Base-by-base conservation (phyloP, 1,139 yeast genomes). In the Hemisphaericaspora subhashii region DNA sequence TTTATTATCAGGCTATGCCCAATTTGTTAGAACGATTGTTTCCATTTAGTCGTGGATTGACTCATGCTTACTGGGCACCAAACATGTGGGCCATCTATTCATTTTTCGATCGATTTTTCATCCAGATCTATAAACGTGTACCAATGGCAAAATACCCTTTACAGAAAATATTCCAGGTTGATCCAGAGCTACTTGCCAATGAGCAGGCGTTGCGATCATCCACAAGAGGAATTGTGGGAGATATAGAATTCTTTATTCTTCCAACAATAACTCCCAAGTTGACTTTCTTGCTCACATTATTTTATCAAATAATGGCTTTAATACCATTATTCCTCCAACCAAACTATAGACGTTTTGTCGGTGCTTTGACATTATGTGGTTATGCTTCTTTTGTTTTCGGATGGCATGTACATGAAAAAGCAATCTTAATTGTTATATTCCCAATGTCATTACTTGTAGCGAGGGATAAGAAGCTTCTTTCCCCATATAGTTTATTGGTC, bases 41-140 rank as follows among this genome's bases (percentile, higher is more conserved):
- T 62, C 98, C 98, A 5, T 92, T 92, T 57, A 85, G 95, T 37
- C 75, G 98, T 55, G 98, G 98, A 1, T 72, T 94, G 29, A 92
- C 97, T 4, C 98, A 94, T 61, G 97, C 98, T 0, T 94, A 94
- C 64, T 92, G 98, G 98, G 98, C 98, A 1, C 98, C 98, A 4
- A 92, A 92, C 53, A 69, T 89, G 38, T 92, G 99, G 99, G 96
- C 98, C 0, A 53, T 92, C 10, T 92, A 92, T 60, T 86, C 97
- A 1, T 85, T 87, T 50, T 47, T 74, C n/a, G 99, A 92, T 61
- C 72, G 96, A 43, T 56, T 83, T 0, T 68, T 90, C 40, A 79
- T 88, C 21, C 71, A 74, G 45, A 53, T 75, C 15, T 74, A 65
- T 53, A 64, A 68, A 39, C 62, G 58, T 31, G 50, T 78, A 18